These are phyloP conservation scores for Phytophthora megakarya DNA, from an alignment of 352 stramenopile genomes.

Conservation along the genomic window DNA sequence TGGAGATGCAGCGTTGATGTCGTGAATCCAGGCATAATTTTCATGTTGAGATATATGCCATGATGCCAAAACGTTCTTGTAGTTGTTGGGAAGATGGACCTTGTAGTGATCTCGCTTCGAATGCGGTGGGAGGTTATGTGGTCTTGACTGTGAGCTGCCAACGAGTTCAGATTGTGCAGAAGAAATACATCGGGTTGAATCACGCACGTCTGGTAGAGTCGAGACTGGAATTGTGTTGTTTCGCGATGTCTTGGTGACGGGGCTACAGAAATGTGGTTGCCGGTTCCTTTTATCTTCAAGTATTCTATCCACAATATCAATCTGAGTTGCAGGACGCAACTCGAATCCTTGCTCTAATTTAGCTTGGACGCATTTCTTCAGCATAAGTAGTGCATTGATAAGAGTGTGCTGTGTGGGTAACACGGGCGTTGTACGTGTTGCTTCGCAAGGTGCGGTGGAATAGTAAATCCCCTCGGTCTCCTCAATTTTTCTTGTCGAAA, in stretches of 20 bases:
- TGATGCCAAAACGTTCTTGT: conserved; percentile 16
- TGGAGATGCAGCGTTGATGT: conserved; percentile 27
- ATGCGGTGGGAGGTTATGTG: background rate
- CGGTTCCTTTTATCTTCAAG: conserved; percentile 6
- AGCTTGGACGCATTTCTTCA: conserved; percentile 37
- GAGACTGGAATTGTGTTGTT: background rate
- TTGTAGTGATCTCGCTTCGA: background rate
- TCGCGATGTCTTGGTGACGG: background rate
- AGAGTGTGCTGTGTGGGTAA: conserved; percentile 24
- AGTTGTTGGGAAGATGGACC: conserved; percentile 22
- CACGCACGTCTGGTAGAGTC: background rate
- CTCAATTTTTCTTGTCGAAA: conserved; percentile 27
- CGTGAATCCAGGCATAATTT: conserved; percentile 20
- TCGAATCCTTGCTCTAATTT: conserved; percentile 31
- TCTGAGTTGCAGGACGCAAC: conserved; percentile 18
- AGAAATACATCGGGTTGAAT: background rate
- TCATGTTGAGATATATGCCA: conserved; percentile 17
- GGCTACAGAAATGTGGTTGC: conserved; percentile 18
- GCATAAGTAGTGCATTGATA: conserved; percentile 32
- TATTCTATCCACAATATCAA: conserved; percentile 25
- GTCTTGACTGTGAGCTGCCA: background rate
- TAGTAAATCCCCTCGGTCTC: conserved; percentile 37
- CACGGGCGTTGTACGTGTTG: conserved; percentile 14
- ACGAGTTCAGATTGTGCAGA: background rate
- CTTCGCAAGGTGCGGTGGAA: conserved; percentile 18